Conservation (phyloP, 1,284 basidiomycete genomes). For the Leccinum brunneo-olivaceum region DNA sequence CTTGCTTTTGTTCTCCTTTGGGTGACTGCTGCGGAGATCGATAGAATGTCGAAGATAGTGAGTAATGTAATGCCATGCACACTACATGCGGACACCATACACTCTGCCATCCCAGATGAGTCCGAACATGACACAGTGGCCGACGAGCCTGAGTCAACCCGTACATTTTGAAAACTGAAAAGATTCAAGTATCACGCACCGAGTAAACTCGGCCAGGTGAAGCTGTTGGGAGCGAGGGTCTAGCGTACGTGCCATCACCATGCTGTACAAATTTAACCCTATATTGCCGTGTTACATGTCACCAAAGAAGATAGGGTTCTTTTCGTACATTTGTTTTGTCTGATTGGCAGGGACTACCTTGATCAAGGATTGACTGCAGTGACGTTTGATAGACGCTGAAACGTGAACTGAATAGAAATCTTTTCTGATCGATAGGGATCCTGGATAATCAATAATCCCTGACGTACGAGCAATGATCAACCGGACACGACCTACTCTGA, state of each 20-base stretch:
- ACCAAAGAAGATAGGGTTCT: background rate
- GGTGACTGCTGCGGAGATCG: constrained; percentile 4
- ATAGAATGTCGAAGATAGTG: background rate
- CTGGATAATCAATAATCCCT: background rate
- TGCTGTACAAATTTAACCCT: background rate
- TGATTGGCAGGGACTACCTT: background rate
- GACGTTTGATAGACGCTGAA: background rate
- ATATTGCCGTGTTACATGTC: background rate
- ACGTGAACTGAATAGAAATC: background rate
- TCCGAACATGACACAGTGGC: too few relatives aligned
- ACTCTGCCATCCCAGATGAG: too few relatives aligned
- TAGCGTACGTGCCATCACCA: background rate
- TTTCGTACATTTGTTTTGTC: background rate
- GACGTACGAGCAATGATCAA: too few relatives aligned
- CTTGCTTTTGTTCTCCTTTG: background rate
- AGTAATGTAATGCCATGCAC: background rate
- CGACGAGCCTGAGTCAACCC: too few relatives aligned
- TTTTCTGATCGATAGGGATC: background rate
- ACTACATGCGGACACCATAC: background rate
- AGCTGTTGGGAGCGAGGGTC: background rate
- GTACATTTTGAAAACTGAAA: too few relatives aligned
- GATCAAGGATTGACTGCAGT: constrained; percentile 4
- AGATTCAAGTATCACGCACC: background rate
- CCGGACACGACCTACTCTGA: too few relatives aligned
- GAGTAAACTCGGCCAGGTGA: too few relatives aligned